These are phyloP conservation scores for Scalesia atractyloides DNA, from an alignment of 129 eudicot genomes.

Conservation along the genomic window DNA sequence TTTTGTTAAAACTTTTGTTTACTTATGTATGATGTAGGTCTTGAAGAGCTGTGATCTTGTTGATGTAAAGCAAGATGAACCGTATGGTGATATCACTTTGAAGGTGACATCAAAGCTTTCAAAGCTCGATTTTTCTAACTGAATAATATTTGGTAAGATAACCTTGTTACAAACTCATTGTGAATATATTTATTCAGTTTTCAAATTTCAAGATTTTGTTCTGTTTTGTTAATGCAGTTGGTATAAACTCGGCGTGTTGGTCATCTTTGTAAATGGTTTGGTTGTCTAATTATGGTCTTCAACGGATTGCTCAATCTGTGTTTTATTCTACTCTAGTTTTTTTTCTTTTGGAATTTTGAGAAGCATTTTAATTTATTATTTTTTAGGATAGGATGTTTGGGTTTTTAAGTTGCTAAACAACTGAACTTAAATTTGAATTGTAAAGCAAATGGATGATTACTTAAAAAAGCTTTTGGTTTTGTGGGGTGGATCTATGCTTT, in stretches of 20 bases:
- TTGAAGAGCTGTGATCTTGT: slow-evolving; percentile 59
- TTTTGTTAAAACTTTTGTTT: not conserved
- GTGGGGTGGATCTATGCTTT: not conserved
- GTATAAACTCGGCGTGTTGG: not conserved
- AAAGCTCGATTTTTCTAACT: slow-evolving; percentile 43
- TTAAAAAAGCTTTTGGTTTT: not conserved
- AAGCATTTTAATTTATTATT: not conserved
- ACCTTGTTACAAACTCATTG: not conserved
- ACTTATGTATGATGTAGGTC: slow-evolving; percentile 42
- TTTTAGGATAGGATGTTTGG: not conserved
- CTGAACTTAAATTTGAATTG: slow-evolving; percentile 18
- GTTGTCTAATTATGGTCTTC: slow-evolving; percentile 7
- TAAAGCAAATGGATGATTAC: not conserved
- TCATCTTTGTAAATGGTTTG: slow-evolving; percentile 29
- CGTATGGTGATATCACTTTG: slow-evolving; percentile 60
- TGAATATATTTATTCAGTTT: not conserved
- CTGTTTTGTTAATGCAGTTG: slow-evolving; percentile 27
- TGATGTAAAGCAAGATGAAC: slow-evolving; percentile 63
- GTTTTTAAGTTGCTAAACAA: slow-evolving; percentile 14
- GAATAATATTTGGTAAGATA: slow-evolving; percentile 35
- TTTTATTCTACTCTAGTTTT: not conserved
- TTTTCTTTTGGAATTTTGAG: not conserved
- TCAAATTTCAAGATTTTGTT: not conserved
- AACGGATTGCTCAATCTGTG: slow-evolving; percentile 9
- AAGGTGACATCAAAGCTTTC: slow-evolving; percentile 63